Evolutionary conservation across 495 filamentous ascomycete species (phyloP).

Genomic region (Penicillium turbatum): DNA sequence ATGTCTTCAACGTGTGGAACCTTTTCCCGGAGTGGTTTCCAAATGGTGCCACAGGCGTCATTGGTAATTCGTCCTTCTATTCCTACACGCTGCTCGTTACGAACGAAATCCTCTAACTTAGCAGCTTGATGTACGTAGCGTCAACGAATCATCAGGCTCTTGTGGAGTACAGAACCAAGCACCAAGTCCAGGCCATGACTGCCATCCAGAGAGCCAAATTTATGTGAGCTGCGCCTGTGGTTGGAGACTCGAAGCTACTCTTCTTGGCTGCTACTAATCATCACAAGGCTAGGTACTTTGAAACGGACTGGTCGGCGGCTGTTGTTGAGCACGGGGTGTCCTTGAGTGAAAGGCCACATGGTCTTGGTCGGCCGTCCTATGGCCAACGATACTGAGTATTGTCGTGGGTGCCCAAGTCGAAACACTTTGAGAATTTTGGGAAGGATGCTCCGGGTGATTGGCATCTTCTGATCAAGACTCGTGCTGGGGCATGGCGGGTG

Average conservation of each 20-base stretch:
- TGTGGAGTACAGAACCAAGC: slow-evolving; percentile 18
- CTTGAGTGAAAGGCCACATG: neutral
- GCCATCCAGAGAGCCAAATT: slow-evolving; percentile 1
- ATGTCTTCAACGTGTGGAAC: slow-evolving; percentile 18
- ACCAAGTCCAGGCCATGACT: slow-evolving; percentile 6
- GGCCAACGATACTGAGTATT: slow-evolving; percentile 25
- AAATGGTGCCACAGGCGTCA: slow-evolving; percentile 15
- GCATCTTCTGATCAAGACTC: slow-evolving; percentile 27
- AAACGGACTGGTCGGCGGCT: slow-evolving; percentile 14
- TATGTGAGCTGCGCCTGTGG: neutral
- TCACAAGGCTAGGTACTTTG: slow-evolving; percentile 12
- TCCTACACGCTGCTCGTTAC: slow-evolving; percentile 25
- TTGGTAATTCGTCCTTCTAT: slow-evolving; percentile 31
- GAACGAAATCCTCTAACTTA: slow-evolving; percentile 25
- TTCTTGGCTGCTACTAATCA: slow-evolving; percentile 9
- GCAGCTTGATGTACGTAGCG: slow-evolving; percentile 29
- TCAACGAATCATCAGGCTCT: slow-evolving; percentile 29
- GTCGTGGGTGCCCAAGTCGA: slow-evolving; percentile 23
- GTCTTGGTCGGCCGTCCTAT: neutral
- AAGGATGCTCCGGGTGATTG: slow-evolving; percentile 46
- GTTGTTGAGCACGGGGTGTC: slow-evolving; percentile 1
- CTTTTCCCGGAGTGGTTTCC: slow-evolving; percentile 17
- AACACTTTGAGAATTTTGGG: slow-evolving; percentile 29
- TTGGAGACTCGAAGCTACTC: slow-evolving; percentile 1
- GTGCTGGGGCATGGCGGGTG: slow-evolving; percentile 2